A percentile compares a stretch with the other conserved stretches of the same genome.
These are phyloP conservation scores for Triglochin maritima DNA, from an alignment of 106 monocot genomes.

Conservation along the genomic window DNA sequence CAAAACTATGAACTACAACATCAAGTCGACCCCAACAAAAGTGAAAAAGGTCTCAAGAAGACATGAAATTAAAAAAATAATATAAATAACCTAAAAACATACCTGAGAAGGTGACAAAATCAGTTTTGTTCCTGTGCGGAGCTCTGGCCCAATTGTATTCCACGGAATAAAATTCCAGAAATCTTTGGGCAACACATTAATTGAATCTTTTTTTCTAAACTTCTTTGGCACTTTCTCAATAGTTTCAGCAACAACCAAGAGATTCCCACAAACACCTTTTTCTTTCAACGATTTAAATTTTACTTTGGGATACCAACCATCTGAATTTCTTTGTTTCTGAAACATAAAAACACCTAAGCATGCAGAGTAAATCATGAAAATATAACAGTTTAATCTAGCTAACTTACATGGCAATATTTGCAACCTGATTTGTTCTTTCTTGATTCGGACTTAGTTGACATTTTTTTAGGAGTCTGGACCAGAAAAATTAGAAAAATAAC, in stretches of 20 bases:
- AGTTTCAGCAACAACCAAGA: slow-evolving; percentile 36
- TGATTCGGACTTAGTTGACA: not conserved
- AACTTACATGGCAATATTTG: slow-evolving; percentile 72
- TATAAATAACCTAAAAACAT: not conserved
- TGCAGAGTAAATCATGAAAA: not conserved
- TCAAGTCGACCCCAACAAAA: not conserved
- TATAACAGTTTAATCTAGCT: not conserved
- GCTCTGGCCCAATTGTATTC: slow-evolving; percentile 10
- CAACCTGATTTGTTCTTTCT: slow-evolving; percentile 26
- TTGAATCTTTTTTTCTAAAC: slow-evolving; percentile 18
- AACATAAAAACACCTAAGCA: not conserved
- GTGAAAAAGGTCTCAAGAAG: not conserved
- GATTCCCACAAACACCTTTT: slow-evolving; percentile 19
- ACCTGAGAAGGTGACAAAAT: slow-evolving; percentile 58
- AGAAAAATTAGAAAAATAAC: not conserved
- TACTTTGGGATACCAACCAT: slow-evolving; percentile 45
- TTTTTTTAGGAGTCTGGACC: slow-evolving; percentile 1
- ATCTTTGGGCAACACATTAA: slow-evolving; percentile 45
- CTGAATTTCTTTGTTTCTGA: slow-evolving; percentile 24
- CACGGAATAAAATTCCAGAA: slow-evolving; percentile 61
- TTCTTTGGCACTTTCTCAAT: slow-evolving; percentile 44
- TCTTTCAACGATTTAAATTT: slow-evolving; percentile 42
- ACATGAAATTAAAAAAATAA: not conserved
- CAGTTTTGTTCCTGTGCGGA: slow-evolving; percentile 15
- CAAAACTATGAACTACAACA: no score